Base-by-base conservation (phyloP, 2,329 filamentous ascomycete species). In the Lecanoromycetidae sp. region DNA sequence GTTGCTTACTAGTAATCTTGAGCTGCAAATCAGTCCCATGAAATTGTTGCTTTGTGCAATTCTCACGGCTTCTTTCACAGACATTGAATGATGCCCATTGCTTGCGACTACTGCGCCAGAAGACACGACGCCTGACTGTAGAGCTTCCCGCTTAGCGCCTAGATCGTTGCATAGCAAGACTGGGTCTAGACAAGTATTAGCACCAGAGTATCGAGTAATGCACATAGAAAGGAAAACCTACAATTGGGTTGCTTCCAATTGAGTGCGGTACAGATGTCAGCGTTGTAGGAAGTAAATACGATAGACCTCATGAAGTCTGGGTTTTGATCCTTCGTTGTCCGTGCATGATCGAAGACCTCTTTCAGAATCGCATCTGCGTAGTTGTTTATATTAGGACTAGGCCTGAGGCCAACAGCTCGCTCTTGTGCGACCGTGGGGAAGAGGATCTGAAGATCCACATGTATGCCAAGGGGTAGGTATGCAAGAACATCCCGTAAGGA, bases 191-290 rank as follows among this genome's bases (percentile, higher is more conserved):
- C 13, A 20, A 5, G 5, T 15, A 15, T 50, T 17, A 43, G 39
- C 17, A 26, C 25, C 13, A 10, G 13, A n/a, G 10, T 6, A 7
- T 27, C 17, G 15, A 32, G n/a, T 17, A 17, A 9, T 10, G 7
- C 12, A n/a, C 1, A 15, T 27, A 33, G 3, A 25, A 19, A 19
- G 23, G 38, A 17, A 29, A 5, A 66, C 76, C 66, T 62, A 81
- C 79, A 98, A 61, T 96, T 98, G 2, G 91, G 91, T 64, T 98
- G 91, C 65, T 98, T 98, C 91, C 91, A 98, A 66, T 98, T 98
- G 57, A 98, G 68, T 4, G 90, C 88, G 13, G 86, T 93, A 66
- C 91, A 98, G 17, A 96, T 77, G 54, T 82, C 83, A 10, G 85
- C 74, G 61, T 94, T 95, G 65, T 90, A 94, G 19, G 87, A 94